Base-by-base conservation (phyloP, 495 filamentous ascomycete species). In the Wilcoxina mikolae region DNA sequence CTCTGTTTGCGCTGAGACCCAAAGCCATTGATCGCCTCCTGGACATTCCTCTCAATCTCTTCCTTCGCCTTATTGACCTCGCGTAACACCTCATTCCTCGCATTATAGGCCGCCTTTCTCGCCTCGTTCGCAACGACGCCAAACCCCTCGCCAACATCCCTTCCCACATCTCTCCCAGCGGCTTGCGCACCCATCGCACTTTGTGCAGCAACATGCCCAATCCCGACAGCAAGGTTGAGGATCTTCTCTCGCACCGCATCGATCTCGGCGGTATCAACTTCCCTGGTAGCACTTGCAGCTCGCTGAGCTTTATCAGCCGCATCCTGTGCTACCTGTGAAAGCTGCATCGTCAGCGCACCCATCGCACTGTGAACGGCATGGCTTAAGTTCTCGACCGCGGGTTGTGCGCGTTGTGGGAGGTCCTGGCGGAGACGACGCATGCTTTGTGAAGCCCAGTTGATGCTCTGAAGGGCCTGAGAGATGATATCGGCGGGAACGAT, bases 231-330 rank as follows among this genome's bases (percentile, higher is more conserved):
- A 58, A 78, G 66, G 38, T 62, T 64, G 31, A 67, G 69, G 35
- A 78, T 60, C 42, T 67, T 68, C 28, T 71, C 67, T 0, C 71
- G 65, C 3, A 72, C 63, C 23, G 64, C 66, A 33, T 73, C 70
- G 31, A 74, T 64, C 23, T 71, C 63, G 27, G 70, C 70, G 24
- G 68, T 58, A 33, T 72, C 69, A 9, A 68, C 65, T 25, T 68
- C 64, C 18, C 70, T 62, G 12, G 69, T 68, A 45, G 60, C 60
- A 39, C 69, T 66, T 31, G 69, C 66, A 17, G 69, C 65, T 45
- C 68, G 69, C 17, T 62, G 65, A 47, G 69, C 67, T 31, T 66
- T 65, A 42, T 61, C 60, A 27, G 73, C 68, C n/a, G 71, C 58
- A 51, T 73, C 72, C 27, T 70, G 70, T 26, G 67, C 60, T 24